phyloP scores from a whole-genome alignment of 352 stramenopile species.

The Blastocystis sp. region DNA sequence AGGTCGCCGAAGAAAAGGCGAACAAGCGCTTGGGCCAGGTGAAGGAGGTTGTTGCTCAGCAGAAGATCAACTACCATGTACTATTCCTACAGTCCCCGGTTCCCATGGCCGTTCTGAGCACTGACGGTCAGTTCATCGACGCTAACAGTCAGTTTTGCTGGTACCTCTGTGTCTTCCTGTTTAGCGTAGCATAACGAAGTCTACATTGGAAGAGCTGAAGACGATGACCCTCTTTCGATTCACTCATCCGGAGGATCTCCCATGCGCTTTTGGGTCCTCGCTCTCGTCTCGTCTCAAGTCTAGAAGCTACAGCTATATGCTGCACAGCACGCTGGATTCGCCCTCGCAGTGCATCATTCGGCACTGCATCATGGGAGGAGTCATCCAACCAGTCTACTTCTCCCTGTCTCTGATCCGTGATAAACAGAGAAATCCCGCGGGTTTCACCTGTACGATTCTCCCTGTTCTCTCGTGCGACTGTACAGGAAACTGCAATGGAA shows the following conservation, averaged over 20 bases:
- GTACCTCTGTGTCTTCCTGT: not conserved
- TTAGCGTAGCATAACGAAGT: not conserved
- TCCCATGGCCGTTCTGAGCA: constrained; percentile 44
- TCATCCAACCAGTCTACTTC: constrained; percentile 37
- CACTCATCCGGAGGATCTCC: constrained; percentile 51
- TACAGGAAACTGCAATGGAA: constrained; percentile 32
- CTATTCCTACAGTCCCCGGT: constrained; percentile 35
- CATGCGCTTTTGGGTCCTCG: constrained; percentile 34
- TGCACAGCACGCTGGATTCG: constrained; percentile 6
- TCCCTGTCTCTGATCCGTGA: constrained; percentile 39
- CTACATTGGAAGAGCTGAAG: constrained; percentile 35
- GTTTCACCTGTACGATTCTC: constrained; percentile 43
- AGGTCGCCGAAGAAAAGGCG: constrained; percentile 17
- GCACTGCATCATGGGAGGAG: constrained; percentile 47
- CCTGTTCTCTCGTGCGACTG: constrained; percentile 56
- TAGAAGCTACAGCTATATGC: constrained; percentile 50
- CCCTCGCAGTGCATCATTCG: constrained; percentile 49
- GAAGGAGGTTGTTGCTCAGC: constrained; percentile 7
- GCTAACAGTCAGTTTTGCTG: constrained; percentile 50
- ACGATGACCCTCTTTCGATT: constrained; percentile 54
- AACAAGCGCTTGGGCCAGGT: constrained; percentile 21
- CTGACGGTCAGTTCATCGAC: constrained; percentile 58
- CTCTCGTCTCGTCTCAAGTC: not conserved
- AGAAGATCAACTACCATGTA: constrained; percentile 61
- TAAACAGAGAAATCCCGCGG: not conserved